Evolutionary conservation across 768 basidiomycete genomes (phyloP), one percentile per base, ranked within the genome.

Genomic region (Thelephora aurantiotincta): DNA sequence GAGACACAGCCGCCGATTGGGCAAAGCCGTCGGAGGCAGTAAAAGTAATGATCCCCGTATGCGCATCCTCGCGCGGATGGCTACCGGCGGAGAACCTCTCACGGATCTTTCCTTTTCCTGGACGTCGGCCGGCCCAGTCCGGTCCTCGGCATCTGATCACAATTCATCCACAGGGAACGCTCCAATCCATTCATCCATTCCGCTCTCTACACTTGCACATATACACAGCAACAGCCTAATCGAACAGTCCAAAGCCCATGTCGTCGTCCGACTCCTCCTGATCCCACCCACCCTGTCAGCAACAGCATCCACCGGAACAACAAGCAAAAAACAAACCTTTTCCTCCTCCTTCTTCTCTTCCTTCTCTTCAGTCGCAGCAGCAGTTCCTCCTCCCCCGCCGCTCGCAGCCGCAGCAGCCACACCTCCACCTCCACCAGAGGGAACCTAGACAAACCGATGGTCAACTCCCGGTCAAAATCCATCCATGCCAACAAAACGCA

Each of bases 211-310:
- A n/a, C n/a, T n/a, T n/a, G n/a, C n/a, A n/a, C n/a, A n/a, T n/a
- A n/a, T n/a, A n/a, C n/a, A n/a, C n/a, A n/a, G n/a, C n/a, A n/a
- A 44, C 34, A 49, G 57, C 54, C 73, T 81, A 96, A 74, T 96
- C 92, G 75, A 96, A 96, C 54, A 96, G 77, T 72, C 92, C 92
- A 68, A 97, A 97, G 73, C 92, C 91, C 91, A 96, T 96, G 70
- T 96, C 93, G 58, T 96, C 93, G 74, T 94, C 91, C 48, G 86
- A 89, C 65, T 93, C 89, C 69, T 89, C 85, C 83, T 90, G 23
- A 41, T 36, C 46, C 35, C 1, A 49, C 54, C 36, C 51, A 46
- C 33, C 16, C 12, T 4, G 33, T 45, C 2, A 49, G 43, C 20
- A 44, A 13, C 43, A 45, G 13, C 23, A 16, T 35, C 23, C 6